Percentiles rank a stretch among this genome's conserved stretches.
phyloP scores from a whole-genome alignment of 1,139 yeast species.

The Yamadazyma jaroonii region DNA sequence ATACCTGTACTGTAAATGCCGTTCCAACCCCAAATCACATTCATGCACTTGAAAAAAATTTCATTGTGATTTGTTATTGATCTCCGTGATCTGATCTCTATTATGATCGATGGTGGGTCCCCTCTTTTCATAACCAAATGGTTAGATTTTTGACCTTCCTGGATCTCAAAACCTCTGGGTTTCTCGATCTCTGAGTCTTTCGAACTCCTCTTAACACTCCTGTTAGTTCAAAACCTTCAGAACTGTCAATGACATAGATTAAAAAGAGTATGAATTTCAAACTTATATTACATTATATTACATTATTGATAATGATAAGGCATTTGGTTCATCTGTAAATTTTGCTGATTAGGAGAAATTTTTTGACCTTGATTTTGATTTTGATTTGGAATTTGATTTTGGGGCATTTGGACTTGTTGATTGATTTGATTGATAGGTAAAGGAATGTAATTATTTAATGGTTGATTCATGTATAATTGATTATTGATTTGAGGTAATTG shows the following conservation, averaged over 20 bases:
- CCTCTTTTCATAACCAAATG: no score
- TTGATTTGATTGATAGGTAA: constrained; percentile 8
- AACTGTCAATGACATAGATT: background rate
- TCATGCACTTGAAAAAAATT: no score
- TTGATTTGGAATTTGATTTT: constrained; percentile 8
- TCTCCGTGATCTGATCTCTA: no score
- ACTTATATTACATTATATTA: constrained; percentile 4
- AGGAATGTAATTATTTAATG: constrained; percentile 4
- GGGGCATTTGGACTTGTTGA: constrained; percentile 9
- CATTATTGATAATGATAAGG: constrained; percentile 6
- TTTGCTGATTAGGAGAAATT: constrained; percentile 6
- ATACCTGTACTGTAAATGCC: no score
- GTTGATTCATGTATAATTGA: constrained; percentile 8
- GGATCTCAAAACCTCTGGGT: no score
- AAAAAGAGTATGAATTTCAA: background rate
- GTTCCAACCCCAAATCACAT: no score
- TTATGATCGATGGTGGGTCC: no score
- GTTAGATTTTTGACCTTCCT: no score
- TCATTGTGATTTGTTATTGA: no score
- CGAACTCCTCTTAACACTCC: no score
- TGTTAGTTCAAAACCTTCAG: no score
- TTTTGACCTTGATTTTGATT: constrained; percentile 3
- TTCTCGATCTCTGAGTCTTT: no score
- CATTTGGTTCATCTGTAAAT: constrained; percentile 7
- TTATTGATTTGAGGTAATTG: constrained; percentile 7